Conservation (phyloP, 306 rosid genomes). For the Citrullus colocynthis region DNA sequence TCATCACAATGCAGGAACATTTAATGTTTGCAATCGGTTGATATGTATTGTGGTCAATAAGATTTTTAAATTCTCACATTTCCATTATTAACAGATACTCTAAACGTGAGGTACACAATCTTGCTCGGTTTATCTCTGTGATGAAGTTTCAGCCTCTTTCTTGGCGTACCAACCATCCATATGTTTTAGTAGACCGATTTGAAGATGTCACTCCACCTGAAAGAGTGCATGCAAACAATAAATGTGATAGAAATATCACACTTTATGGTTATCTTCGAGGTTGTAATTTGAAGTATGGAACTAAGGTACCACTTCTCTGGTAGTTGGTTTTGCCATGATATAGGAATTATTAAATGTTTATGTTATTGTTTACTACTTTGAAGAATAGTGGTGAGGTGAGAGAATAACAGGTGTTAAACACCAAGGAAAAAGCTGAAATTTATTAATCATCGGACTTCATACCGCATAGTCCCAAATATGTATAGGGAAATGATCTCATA, state of each 20-base stretch:
- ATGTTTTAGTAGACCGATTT: constrained; percentile 80
- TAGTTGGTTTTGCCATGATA: not conserved
- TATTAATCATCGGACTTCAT: not conserved
- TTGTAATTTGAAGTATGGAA: constrained; percentile 70
- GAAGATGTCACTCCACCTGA: constrained; percentile 93
- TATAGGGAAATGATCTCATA: not conserved
- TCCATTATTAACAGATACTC: constrained; percentile 41
- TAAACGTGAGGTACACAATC: constrained; percentile 86
- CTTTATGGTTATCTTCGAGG: constrained; percentile 92
- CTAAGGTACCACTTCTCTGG: constrained; percentile 44
- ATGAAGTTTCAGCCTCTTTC: constrained; percentile 89
- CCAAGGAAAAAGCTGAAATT: not conserved
- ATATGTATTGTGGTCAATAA: not conserved
- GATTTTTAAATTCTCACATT: not conserved
- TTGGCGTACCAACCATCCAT: constrained; percentile 86
- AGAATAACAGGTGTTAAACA: not conserved
- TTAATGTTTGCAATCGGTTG: not conserved
- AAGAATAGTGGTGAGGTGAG: not conserved
- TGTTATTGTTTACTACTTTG: not conserved
- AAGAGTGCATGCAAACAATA: constrained; percentile 44
- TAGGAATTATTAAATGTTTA: not conserved
- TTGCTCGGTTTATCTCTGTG: constrained; percentile 86
- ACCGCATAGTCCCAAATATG: not conserved
- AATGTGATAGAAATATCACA: constrained; percentile 76
- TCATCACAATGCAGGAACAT: not conserved